Evolutionary conservation across 805 yeast species (phyloP), one percentile per base, ranked within the genome.

Genomic region (Grigorovia yakushimaensis): DNA sequence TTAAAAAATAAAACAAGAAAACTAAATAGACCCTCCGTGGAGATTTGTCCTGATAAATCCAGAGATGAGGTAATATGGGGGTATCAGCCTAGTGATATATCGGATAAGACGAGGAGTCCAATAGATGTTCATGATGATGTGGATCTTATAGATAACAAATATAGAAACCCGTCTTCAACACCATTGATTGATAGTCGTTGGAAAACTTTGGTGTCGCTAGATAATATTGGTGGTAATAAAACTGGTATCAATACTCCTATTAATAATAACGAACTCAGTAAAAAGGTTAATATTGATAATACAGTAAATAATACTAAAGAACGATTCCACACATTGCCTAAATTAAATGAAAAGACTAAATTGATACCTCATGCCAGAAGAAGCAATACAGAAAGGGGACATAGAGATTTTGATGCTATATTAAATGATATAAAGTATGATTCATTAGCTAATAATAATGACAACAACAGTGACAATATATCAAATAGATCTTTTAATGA

Each of bases 1-100:
- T 24, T 38, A 21, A 5, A 36, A 4, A 30, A 39, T 19, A 44
- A 44, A 37, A 19, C 7, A 17, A 39, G 18, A 19, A 17, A 21
- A 23, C 13, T 10, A 18, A 15, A 15, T 15, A 33, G 37, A 33
- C 37, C 37, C 2, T 33, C 37, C 15, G 37, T 33, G 17, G 37
- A 33, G 17, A 33, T 27, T 5, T 30, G 22, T 33, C 39, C 44
- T 3, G 27, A 33, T 18, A 19, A 41, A 15, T 11, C 23, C 10
- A 41, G 13, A 27, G 66, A 63, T 40, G 62, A 61, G 46, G 66
- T 64, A 2, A 56, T 63, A 9, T 64, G 68, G 68, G 53, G 53
- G 17, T 61, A 60, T 41, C 57, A 59, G 7, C 68, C 68, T 2
- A 37, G 30, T 2, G 45, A 49, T 21, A 53, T 48, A 30, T 39